Conservation (phyloP, 257 asterid species). For the Capsicum rhomboideum region DNA sequence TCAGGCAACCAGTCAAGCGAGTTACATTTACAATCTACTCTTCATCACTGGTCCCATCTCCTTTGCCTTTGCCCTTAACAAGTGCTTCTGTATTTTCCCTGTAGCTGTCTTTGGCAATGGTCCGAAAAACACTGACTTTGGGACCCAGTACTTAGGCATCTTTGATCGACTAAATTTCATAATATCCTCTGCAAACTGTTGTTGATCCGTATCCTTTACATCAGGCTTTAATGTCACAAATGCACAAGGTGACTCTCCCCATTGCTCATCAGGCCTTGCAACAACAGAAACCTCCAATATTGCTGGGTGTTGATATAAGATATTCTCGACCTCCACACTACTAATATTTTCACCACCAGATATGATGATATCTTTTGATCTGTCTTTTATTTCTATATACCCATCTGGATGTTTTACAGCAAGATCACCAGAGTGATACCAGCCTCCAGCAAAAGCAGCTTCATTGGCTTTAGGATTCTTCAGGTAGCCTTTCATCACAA, state of each 20-base stretch:
- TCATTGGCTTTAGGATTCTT: conserved; percentile 82
- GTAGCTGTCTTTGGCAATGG: conserved; percentile 95
- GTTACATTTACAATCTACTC: conserved; percentile 40
- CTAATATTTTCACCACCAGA: conserved; percentile 95
- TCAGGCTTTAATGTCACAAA: conserved; percentile 68
- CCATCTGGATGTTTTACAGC: conserved; percentile 91
- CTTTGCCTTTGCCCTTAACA: conserved; percentile 79
- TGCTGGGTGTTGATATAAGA: conserved; percentile 69
- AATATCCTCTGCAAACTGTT: conserved; percentile 50
- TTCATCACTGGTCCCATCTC: conserved; percentile 77
- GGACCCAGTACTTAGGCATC: conserved; percentile 89
- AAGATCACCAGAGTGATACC: conserved; percentile 90
- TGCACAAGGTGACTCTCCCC: conserved; percentile 98
- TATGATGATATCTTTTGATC: conserved; percentile 87
- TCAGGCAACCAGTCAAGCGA: not conserved
- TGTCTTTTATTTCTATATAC: conserved; percentile 71
- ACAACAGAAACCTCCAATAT: conserved; percentile 82
- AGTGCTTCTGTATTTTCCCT: conserved; percentile 89
- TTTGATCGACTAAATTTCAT: conserved; percentile 65
- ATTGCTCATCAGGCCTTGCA: conserved; percentile 75
- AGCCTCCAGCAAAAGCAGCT: conserved; percentile 71
- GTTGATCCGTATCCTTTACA: conserved; percentile 27
- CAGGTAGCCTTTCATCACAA: conserved; percentile 85
- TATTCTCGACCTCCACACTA: conserved; percentile 87
- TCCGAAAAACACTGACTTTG: conserved; percentile 75